Percentiles rank a stretch among this genome's conserved stretches.
Conservation (phyloP, 106 monocot species). For the Iris macrosiphon region DNA sequence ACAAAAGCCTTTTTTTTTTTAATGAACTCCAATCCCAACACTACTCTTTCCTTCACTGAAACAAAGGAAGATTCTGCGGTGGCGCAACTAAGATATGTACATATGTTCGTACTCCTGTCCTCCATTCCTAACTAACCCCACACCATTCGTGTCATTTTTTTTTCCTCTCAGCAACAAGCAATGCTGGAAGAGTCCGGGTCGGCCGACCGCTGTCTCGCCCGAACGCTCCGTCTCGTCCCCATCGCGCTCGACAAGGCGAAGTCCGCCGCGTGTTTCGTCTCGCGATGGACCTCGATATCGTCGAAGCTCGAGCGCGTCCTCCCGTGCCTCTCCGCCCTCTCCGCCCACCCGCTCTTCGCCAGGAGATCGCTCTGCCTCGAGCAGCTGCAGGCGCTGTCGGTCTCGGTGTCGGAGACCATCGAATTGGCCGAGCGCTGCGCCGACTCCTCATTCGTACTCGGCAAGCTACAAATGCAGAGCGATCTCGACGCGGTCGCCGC, state of each 20-base stretch:
- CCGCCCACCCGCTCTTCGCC: slow-evolving; percentile 43
- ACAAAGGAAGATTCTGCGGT: too few species aligned
- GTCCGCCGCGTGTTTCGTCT: slow-evolving; percentile 8
- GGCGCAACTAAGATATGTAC: too few species aligned
- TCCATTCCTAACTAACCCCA: too few species aligned
- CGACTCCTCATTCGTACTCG: background rate
- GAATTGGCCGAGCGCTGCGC: slow-evolving; percentile 10
- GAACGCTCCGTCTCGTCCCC: slow-evolving; percentile 18
- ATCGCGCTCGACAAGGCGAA: slow-evolving; percentile 9
- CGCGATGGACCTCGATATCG: slow-evolving; percentile 29
- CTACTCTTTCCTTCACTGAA: too few species aligned
- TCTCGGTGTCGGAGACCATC: slow-evolving; percentile 20
- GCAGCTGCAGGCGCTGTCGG: slow-evolving; percentile 24
- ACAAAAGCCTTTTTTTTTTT: too few species aligned
- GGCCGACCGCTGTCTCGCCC: slow-evolving; percentile 23
- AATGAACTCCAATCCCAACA: too few species aligned
- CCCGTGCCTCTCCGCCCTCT: slow-evolving; percentile 40
- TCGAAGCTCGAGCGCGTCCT: slow-evolving; percentile 37
- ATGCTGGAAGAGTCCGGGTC: too few species aligned
- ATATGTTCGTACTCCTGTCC: too few species aligned
- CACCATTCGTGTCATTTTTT: too few species aligned
- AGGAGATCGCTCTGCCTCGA: slow-evolving; percentile 42
- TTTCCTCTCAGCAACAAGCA: too few species aligned
- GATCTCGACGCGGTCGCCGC: slow-evolving; percentile 23
- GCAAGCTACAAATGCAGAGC: slow-evolving; percentile 36